Evolutionary conservation across 768 basidiomycete genomes (phyloP).

Genomic region (Hygrophoropsis aurantiaca): DNA sequence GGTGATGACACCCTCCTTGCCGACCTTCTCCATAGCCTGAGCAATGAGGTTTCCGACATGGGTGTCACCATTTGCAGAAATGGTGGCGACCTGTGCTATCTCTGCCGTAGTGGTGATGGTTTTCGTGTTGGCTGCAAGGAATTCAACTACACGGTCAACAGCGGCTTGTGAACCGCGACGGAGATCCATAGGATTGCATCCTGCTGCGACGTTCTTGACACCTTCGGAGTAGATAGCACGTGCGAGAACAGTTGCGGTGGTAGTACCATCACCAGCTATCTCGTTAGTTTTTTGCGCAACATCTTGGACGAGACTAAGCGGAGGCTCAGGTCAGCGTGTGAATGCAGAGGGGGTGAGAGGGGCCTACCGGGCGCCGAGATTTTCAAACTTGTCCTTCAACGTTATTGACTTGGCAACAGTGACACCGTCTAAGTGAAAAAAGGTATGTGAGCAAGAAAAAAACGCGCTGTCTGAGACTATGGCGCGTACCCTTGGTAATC

Average conservation of each 20-base stretch:
- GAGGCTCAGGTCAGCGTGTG: constrained; percentile 14
- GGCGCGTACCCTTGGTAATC: constrained; percentile 85
- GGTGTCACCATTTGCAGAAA: constrained; percentile 77
- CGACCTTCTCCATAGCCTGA: constrained; percentile 99
- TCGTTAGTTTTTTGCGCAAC: constrained; percentile 98
- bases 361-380: constrained; percentile 91
- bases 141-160: constrained; percentile 92
- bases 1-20: constrained; percentile 99
- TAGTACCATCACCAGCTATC: constrained; percentile 95
- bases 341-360: neutral
- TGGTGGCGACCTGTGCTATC: constrained; percentile 99
- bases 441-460: constrained; percentile 6
- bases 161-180: constrained; percentile 97
- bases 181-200: constrained; percentile 99
- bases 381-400: constrained; percentile 98
- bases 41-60: constrained; percentile 95
- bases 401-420: constrained; percentile 95
- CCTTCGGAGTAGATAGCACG: constrained; percentile 98
- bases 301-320: constrained; percentile 81
- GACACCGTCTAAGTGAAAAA: constrained; percentile 74
- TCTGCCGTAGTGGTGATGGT: constrained; percentile 96
- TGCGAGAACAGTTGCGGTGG: constrained; percentile 95
- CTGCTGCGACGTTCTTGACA: constrained; percentile 98
- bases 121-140: constrained; percentile 84
- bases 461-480: constrained; percentile 1